A percentile compares a stretch with the other conserved stretches of the same genome.
These are phyloP conservation scores for Macadamia tetraphylla DNA, from an alignment of 164 flowering plant genomes.

Conservation along the genomic window DNA sequence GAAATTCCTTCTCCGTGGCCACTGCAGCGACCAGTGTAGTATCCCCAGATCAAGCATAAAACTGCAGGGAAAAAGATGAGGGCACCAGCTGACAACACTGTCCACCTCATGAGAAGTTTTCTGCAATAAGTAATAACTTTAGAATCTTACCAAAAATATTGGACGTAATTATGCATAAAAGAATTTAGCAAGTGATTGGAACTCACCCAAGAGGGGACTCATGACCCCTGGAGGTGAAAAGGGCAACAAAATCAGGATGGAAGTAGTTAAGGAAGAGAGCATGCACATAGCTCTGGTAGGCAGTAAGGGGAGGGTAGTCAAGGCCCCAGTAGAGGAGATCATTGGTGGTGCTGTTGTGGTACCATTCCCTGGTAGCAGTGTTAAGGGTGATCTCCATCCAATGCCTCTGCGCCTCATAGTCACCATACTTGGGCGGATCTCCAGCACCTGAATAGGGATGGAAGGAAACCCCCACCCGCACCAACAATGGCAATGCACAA, in stretches of 20 bases:
- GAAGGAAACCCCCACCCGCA: slow-evolving; percentile 54
- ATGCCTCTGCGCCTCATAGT: slow-evolving; percentile 92
- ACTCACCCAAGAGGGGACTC: slow-evolving; percentile 79
- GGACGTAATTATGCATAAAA: not conserved
- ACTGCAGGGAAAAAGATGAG: slow-evolving; percentile 80
- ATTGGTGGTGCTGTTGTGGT: slow-evolving; percentile 54
- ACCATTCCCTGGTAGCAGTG: slow-evolving; percentile 66
- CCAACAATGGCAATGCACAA: slow-evolving; percentile 42
- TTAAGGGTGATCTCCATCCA: slow-evolving; percentile 96
- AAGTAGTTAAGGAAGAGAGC: slow-evolving; percentile 49
- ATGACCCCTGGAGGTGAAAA: slow-evolving; percentile 66
- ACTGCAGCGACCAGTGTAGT: slow-evolving; percentile 19
- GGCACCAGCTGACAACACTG: slow-evolving; percentile 77
- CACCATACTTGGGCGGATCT: slow-evolving; percentile 85
- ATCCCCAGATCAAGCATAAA: slow-evolving; percentile 44
- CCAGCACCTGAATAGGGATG: slow-evolving; percentile 86
- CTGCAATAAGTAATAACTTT: slow-evolving; percentile 35
- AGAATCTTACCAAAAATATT: not conserved
- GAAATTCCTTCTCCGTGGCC: slow-evolving; percentile 32
- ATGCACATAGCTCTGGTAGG: slow-evolving; percentile 86
- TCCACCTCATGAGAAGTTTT: slow-evolving; percentile 91
- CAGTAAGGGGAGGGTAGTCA: slow-evolving; percentile 94
- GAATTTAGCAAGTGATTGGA: not conserved
- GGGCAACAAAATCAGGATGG: slow-evolving; percentile 63
- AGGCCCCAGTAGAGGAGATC: slow-evolving; percentile 89